Conservation (phyloP, 208 protist species). For the Endotrypanum monterogeii region DNA sequence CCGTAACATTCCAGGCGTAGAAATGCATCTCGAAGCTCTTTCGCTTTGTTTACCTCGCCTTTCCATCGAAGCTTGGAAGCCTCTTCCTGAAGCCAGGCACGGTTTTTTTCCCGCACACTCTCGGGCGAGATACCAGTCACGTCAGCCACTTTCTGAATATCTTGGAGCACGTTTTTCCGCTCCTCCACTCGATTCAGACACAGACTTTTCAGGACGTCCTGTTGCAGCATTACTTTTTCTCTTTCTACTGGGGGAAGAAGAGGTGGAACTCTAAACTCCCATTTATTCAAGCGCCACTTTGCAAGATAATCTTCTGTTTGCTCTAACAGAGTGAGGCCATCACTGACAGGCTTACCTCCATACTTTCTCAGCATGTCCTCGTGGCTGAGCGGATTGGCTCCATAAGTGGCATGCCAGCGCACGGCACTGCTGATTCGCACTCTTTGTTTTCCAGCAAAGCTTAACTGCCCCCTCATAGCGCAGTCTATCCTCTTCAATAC, state of each 20-base stretch:
- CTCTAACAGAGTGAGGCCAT: slow-evolving; percentile 56
- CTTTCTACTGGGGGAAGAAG: slow-evolving; percentile 46
- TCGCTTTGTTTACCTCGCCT: slow-evolving; percentile 83
- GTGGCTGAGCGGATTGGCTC: slow-evolving; percentile 43
- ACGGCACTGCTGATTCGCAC: slow-evolving; percentile 8
- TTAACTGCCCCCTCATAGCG: slow-evolving; percentile 1
- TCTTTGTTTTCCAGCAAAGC: slow-evolving; percentile 15
- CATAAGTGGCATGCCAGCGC: slow-evolving; percentile 64
- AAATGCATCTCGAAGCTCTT: slow-evolving; percentile 82
- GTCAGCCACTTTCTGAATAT: slow-evolving; percentile 48
- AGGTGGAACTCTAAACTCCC: slow-evolving; percentile 80
- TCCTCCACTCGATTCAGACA: slow-evolving; percentile 51
- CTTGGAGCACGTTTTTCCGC: slow-evolving; percentile 37
- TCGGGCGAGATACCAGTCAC: slow-evolving; percentile 49
- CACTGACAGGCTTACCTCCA: slow-evolving; percentile 3
- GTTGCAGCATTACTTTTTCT: slow-evolving; percentile 61
- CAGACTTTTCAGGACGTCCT: slow-evolving; percentile 65
- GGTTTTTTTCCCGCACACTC: slow-evolving; percentile 58
- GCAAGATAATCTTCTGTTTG: slow-evolving; percentile 54
- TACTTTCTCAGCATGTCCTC: slow-evolving; percentile 41
- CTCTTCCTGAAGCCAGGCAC: slow-evolving; percentile 80
- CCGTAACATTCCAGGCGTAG: slow-evolving; percentile 76
- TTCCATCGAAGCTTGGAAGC: slow-evolving; percentile 79
- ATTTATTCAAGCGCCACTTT: slow-evolving; percentile 84
- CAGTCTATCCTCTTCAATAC: background rate